Evolutionary conservation across 2,329 filamentous ascomycete species (phyloP).

Genomic region (Colletotrichum sp.): DNA sequence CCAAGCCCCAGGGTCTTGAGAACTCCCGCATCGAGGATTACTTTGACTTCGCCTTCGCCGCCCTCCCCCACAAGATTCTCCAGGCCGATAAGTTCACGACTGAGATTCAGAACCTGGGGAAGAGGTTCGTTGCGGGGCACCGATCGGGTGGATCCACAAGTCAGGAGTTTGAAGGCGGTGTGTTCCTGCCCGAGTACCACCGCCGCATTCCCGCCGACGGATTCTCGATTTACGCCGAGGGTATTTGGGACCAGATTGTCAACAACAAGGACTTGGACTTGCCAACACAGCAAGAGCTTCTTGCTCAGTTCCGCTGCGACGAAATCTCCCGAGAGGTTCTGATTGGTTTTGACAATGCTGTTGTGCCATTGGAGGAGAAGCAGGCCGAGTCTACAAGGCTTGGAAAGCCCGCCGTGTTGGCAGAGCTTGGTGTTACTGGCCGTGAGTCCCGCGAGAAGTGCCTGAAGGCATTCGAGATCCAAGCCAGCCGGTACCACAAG

Average conservation of each 20-base stretch:
- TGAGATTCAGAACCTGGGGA: constrained; percentile 80
- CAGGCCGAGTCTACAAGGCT: constrained; percentile 76
- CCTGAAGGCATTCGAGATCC: constrained; percentile 84
- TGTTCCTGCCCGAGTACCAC: constrained; percentile 95
- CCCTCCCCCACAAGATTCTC: constrained; percentile 94
- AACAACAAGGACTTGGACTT: constrained; percentile 98
- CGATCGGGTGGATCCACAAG: constrained; percentile 69
- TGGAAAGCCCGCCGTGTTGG: constrained; percentile 76
- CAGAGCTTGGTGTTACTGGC: constrained; percentile 77
- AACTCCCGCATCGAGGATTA: constrained; percentile 92
- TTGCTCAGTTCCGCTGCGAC: constrained; percentile 97
- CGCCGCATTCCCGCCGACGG: constrained; percentile 94
- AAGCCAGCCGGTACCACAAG: constrained; percentile 96
- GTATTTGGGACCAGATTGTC: constrained; percentile 98
- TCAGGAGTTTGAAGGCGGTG: constrained; percentile 75
- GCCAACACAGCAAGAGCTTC: constrained; percentile 93
- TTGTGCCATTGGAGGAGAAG: constrained; percentile 83
- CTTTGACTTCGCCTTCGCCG: constrained; percentile 97
- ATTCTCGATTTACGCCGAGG: constrained; percentile 92
- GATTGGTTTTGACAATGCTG: constrained; percentile 79
- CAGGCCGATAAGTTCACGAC: constrained; percentile 89
- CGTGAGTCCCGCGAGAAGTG: constrained; percentile 73
- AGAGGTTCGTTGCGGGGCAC: constrained; percentile 82
- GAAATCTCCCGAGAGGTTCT: constrained; percentile 93
- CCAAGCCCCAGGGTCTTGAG: constrained; percentile 89